These are phyloP conservation scores for Zymoseptoria passerinii DNA, from an alignment of 2,329 filamentous ascomycete species.

Conservation along the genomic window DNA sequence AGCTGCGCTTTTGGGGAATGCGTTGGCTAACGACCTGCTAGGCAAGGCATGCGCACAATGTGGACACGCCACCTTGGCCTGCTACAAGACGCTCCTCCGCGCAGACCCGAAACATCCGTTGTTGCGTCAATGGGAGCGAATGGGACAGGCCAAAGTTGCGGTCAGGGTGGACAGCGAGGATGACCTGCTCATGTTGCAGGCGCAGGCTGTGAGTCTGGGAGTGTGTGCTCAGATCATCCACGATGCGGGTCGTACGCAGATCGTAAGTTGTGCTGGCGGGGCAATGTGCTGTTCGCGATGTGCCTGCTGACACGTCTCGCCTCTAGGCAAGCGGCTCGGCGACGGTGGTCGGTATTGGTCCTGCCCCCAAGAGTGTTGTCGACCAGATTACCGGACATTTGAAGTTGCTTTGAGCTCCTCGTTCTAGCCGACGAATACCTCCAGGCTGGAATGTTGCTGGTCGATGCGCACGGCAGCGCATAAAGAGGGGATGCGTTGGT, in stretches of 20 bases:
- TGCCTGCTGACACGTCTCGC: not conserved
- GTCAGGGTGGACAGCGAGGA: conserved; percentile 82
- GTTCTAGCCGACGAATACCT: not conserved
- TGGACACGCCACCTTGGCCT: conserved; percentile 91
- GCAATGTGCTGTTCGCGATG: not conserved
- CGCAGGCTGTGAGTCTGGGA: conserved; percentile 71
- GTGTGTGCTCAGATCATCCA: conserved; percentile 83
- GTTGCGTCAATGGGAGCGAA: conserved; percentile 74
- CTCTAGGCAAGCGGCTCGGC: conserved; percentile 65
- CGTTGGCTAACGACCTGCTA: conserved; percentile 32
- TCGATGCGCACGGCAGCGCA: not conserved
- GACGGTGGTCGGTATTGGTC: conserved; percentile 71
- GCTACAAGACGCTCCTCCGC: conserved; percentile 74
- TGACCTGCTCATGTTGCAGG: conserved; percentile 65
- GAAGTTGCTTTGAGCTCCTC: conserved; percentile 60
- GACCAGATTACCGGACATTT: conserved; percentile 77
- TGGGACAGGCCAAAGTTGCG: conserved; percentile 70
- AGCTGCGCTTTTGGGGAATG: not conserved
- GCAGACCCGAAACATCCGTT: conserved; percentile 51
- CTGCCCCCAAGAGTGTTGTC: conserved; percentile 75
- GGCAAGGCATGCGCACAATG: conserved; percentile 97
- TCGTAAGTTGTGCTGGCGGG: conserved; percentile 33
- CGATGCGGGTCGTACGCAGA: conserved; percentile 95
- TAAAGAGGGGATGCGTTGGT: not conserved
- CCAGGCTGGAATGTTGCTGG: not conserved